These are phyloP conservation scores for Apiospora sp. DNA, from an alignment of 2,329 filamentous ascomycete species.

Conservation along the genomic window DNA sequence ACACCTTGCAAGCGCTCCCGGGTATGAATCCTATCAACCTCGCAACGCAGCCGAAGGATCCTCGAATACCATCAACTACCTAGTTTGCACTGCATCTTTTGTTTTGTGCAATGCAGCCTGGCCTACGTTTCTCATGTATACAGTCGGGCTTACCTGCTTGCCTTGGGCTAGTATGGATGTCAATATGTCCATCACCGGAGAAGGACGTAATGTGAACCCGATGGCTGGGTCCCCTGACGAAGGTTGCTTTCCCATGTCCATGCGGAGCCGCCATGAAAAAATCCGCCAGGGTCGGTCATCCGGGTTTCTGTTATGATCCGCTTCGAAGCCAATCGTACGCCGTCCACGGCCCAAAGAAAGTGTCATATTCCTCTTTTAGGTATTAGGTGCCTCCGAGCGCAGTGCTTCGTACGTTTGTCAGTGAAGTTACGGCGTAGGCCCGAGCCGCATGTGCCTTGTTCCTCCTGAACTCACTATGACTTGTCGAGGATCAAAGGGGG, in stretches of 20 bases:
- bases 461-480: background rate
- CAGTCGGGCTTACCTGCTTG: background rate
- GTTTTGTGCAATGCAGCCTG: background rate
- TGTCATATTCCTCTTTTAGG: background rate
- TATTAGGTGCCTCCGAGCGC: background rate
- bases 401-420: background rate
- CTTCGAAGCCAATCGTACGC: background rate
- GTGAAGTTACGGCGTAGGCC: background rate
- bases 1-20: background rate
- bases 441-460: constrained; percentile 7
- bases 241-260: background rate
- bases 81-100: too few relatives aligned
- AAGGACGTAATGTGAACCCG: background rate
- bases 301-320: background rate
- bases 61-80: background rate
- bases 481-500: background rate
- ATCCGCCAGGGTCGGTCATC: background rate
- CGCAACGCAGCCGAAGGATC: background rate
- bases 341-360: background rate
- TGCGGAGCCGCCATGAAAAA: background rate
- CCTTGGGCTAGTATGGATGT: background rate
- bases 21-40: background rate
- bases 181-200: background rate
- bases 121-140: background rate
- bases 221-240: background rate